These are phyloP conservation scores for Microdochium bolleyi DNA, from an alignment of 2,329 filamentous ascomycete species.

Conservation along the genomic window DNA sequence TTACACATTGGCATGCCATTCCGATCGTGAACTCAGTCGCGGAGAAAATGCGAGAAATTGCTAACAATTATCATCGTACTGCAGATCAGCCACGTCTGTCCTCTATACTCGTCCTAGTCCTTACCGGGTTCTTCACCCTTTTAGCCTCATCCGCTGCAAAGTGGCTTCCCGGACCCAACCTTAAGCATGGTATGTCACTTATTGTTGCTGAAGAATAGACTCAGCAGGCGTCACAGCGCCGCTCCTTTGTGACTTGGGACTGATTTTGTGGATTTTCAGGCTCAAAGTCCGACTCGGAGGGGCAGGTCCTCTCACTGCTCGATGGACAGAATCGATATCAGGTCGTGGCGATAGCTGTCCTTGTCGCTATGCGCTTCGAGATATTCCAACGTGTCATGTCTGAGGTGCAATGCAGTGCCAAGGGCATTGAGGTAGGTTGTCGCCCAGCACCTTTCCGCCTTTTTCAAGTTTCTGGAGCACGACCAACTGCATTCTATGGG, in stretches of 20 bases:
- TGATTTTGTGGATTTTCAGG: slow-evolving; percentile 1
- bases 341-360: slow-evolving; percentile 32
- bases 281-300: not conserved
- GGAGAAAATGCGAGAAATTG: not conserved
- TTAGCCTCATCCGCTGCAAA: slow-evolving; percentile 30
- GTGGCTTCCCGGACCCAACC: slow-evolving; percentile 38
- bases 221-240: no score
- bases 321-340: slow-evolving; percentile 38
- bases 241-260: not conserved
- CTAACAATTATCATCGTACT: slow-evolving; percentile 5
- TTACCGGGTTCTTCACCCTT: slow-evolving; percentile 34
- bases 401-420: slow-evolving; percentile 40
- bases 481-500: not conserved
- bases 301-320: slow-evolving; percentile 28
- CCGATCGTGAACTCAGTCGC: no score
- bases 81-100: slow-evolving; percentile 42
- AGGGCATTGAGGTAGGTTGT: slow-evolving; percentile 37
- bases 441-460: not conserved
- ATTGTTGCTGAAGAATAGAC: no score
- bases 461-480: not conserved
- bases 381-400: slow-evolving; percentile 35
- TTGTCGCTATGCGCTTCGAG: slow-evolving; percentile 39
- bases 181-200: slow-evolving; percentile 30
- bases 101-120: slow-evolving; percentile 34
- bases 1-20: no score